phyloP scores from a whole-genome alignment of 2,329 filamentous ascomycete species.

The Mycosphaerella sp. region DNA sequence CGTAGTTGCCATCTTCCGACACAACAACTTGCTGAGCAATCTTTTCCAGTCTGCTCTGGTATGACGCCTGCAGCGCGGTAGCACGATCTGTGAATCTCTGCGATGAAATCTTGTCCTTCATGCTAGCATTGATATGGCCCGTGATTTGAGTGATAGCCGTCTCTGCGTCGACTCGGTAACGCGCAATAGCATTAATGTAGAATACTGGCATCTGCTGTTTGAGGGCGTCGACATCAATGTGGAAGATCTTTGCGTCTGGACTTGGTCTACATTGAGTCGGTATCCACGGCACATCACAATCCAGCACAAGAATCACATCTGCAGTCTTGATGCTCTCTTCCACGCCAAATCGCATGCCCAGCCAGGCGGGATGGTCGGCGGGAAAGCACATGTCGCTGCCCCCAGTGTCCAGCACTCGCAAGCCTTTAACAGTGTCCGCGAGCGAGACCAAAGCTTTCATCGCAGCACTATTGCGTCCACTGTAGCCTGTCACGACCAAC shows the following conservation, averaged over 20 bases:
- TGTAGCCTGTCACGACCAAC: conserved; percentile 64
- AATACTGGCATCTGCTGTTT: conserved; percentile 57
- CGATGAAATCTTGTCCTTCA: conserved; percentile 37
- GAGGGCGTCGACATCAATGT: conserved; percentile 61
- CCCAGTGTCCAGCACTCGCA: conserved; percentile 68
- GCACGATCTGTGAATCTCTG: conserved; percentile 39
- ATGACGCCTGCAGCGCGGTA: conserved; percentile 50
- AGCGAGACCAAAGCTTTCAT: conserved; percentile 59
- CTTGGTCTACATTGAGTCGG: conserved; percentile 63
- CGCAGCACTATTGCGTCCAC: conserved; percentile 59
- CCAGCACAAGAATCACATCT: conserved; percentile 76
- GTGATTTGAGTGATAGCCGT: conserved; percentile 62
- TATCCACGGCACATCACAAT: conserved; percentile 93
- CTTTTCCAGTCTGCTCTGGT: conserved; percentile 52
- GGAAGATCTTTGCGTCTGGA: conserved; percentile 52
- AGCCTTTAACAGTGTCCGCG: conserved; percentile 59
- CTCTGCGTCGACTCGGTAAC: conserved; percentile 47
- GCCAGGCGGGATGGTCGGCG: conserved; percentile 55
- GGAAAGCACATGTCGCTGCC: conserved; percentile 80
- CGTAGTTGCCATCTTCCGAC: conserved; percentile 56
- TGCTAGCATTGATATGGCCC: conserved; percentile 49
- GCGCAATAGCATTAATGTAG: conserved; percentile 49
- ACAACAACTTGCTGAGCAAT: conserved; percentile 57
- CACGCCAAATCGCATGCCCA: conserved; percentile 63
- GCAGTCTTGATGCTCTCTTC: conserved; percentile 68